Base-by-base conservation (phyloP, 805 yeast genomes). In the Kurtzmaniella fragi region DNA sequence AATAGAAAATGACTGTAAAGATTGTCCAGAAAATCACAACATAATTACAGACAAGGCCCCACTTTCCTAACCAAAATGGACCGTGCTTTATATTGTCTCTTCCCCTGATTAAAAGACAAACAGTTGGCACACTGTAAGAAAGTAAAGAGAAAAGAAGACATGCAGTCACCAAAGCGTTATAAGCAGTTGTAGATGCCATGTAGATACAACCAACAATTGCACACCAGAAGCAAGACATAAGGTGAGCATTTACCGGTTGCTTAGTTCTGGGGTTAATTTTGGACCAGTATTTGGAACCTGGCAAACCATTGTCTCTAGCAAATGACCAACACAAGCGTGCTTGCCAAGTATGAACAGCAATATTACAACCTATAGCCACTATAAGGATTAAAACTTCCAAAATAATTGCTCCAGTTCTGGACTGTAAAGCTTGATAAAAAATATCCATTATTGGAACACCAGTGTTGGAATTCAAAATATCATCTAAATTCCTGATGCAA, bases 311-410 rank as follows among this genome's bases (percentile, higher is more conserved):
- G 50, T 81, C 86, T 58, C 85, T 68, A 3, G 85, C 70, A 49
- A 81, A 77, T 6, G 85, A 77, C 84, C 85, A 82, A 44, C 80
- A 66, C 36, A 79, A 80, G 79, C 88, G 67, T 17, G 83, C 78
- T 52, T 77, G 82, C 84, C 85, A 80, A 9, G 85, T 78, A 46
- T 77, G 80, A 13, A 78, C 72, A 7, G 82, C 72, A 49, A 78
- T 71, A 46, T 73, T 74, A 57, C 84, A 76, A 36, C 80, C 78
- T 40, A 73, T 50, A 13, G 82, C 82, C 7, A 83, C 73, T 10
- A 71, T 45, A 33, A 78, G 61, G 35, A 80, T 62, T 46, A 78
- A 55, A 8, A 66, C 51, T 38, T 72, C 77, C 43, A 82, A 59
- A 27, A 67, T 66, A 15, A 75, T 53, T 3, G 85, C 83, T 31